phyloP scores from a whole-genome alignment of 2,329 filamentous ascomycete genomes.

The Aspergillus jensenii region DNA sequence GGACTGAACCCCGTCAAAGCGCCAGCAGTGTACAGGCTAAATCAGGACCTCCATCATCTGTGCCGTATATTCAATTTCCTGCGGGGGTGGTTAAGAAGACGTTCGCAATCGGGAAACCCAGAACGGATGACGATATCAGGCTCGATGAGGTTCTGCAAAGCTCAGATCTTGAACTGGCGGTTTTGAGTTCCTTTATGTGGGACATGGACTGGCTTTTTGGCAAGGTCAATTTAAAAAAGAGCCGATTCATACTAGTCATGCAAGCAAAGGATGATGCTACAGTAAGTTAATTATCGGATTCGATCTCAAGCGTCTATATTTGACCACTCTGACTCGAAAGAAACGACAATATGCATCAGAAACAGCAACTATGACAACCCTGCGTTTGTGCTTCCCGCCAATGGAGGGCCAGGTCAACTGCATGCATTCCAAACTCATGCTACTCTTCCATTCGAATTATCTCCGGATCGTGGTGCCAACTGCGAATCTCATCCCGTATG shows the following conservation, averaged over 20 bases:
- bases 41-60: not conserved
- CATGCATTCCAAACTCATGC: conserved; percentile 94
- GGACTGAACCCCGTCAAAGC: conserved; percentile 3
- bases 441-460: conserved; percentile 74
- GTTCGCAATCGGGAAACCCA: conserved; percentile 64
- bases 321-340: conserved; percentile 17
- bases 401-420: conserved; percentile 70
- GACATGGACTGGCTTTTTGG: conserved; percentile 75
- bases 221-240: conserved; percentile 64
- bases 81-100: conserved; percentile 77
- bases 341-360: conserved; percentile 40
- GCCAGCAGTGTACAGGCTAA: not conserved
- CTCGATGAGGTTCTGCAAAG: conserved; percentile 84
- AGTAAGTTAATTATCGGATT: conserved; percentile 25
- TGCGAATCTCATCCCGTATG: conserved; percentile 79
- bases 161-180: conserved; percentile 68
- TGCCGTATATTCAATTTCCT: conserved; percentile 47
- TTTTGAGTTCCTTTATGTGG: conserved; percentile 86
- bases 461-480: conserved; percentile 81
- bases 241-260: conserved; percentile 65
- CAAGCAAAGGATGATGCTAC: conserved; percentile 54
- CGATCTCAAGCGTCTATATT: not conserved
- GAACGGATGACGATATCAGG: conserved; percentile 71
- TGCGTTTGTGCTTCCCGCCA: conserved; percentile 75
- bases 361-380: conserved; percentile 47